These are phyloP conservation scores for Penicillium herquei DNA, from an alignment of 495 filamentous ascomycete species.

Conservation along the genomic window DNA sequence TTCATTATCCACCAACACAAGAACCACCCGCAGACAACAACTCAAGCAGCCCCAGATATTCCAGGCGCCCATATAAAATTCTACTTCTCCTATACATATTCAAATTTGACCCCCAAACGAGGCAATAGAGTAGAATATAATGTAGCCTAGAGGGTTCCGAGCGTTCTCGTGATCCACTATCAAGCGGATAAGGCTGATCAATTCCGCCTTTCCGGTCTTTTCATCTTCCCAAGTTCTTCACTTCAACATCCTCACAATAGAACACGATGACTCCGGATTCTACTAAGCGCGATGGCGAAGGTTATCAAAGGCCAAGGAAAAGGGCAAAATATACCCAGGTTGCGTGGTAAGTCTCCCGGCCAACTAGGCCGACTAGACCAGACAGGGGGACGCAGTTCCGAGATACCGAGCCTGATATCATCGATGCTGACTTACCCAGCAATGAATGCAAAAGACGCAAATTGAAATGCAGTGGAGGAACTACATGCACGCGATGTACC, in stretches of 20 bases:
- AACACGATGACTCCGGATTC: neutral
- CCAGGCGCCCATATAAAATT: no score
- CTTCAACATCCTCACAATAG: no score
- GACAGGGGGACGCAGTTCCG: neutral
- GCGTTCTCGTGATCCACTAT: neutral
- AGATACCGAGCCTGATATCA: neutral
- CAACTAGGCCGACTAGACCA: neutral
- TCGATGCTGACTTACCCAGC: constrained; percentile 25
- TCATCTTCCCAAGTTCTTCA: neutral
- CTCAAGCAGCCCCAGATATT: no score
- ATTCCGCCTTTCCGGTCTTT: neutral
- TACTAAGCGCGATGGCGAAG: neutral
- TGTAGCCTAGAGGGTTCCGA: no score
- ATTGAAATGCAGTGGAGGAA: constrained; percentile 85
- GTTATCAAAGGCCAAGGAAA: neutral
- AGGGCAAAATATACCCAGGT: constrained; percentile 39
- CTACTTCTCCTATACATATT: no score
- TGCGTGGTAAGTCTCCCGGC: constrained; percentile 29
- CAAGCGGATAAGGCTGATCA: neutral
- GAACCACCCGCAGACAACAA: no score
- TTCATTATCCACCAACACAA: no score
- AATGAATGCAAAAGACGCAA: constrained; percentile 91
- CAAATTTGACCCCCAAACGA: neutral
- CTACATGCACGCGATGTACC: constrained; percentile 73
- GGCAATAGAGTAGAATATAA: neutral